Evolutionary conservation across 345 rosid genomes (phyloP).

Genomic region (Psidium friedrichsthalianum): DNA sequence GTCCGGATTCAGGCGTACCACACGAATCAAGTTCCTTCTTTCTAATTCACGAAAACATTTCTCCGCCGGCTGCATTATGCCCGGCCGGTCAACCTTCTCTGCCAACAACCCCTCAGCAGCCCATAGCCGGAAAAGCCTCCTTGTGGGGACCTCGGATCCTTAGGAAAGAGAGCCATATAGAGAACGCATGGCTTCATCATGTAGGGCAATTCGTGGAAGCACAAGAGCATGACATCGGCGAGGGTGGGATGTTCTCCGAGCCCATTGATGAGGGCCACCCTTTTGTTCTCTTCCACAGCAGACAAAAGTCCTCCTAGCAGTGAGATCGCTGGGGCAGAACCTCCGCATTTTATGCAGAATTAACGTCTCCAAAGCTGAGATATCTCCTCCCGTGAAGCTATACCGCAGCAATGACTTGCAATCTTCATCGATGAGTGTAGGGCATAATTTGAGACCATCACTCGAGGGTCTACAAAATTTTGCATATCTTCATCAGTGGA

Average conservation of each 20-base stretch:
- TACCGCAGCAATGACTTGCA: neutral
- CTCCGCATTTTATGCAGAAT: neutral
- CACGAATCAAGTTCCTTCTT: conserved; percentile 9
- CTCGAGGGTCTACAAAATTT: neutral
- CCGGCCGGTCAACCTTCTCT: neutral
- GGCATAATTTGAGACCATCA: neutral
- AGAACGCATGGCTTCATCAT: conserved; percentile 5
- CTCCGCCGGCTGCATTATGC: neutral
- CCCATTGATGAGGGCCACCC: neutral
- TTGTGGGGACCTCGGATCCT: conserved; percentile 7
- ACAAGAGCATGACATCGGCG: neutral
- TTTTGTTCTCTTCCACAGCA: neutral
- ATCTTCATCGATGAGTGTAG: neutral
- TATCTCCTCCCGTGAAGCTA: neutral
- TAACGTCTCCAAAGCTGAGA: no score
- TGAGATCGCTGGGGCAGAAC: neutral
- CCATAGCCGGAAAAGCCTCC: conserved; percentile 25
- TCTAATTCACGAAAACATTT: conserved; percentile 1
- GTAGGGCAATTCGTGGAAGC: conserved; percentile 2
- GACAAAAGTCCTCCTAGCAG: neutral
- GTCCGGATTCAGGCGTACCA: neutral
- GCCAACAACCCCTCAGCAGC: conserved; percentile 15
- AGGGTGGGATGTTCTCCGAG: neutral
- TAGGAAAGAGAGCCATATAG: conserved; percentile 21
- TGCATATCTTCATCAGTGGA: neutral